A percentile compares a stretch with the other conserved stretches of the same genome.
Evolutionary conservation across 208 protist species (phyloP).

Genomic region (Crithidia mellificae): DNA sequence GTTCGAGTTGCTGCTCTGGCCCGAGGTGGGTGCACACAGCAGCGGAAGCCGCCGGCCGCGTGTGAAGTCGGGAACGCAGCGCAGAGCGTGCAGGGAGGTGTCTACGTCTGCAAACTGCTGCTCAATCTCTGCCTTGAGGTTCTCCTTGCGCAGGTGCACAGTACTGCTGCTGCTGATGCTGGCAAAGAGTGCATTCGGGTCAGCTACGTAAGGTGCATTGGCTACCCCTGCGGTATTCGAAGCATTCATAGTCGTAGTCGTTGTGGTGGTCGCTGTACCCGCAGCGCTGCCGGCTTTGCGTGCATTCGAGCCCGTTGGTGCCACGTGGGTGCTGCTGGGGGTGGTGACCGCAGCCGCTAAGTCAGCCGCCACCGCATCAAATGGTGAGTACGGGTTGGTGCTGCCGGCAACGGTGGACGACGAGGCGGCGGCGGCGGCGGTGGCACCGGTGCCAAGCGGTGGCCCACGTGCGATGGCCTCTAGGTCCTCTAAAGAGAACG

Average conservation of each 20-base stretch:
- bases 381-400: not conserved
- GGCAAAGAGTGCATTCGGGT: not conserved
- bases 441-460: not conserved
- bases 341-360: constrained; percentile 4
- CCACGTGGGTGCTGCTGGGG: not conserved
- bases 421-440: not conserved
- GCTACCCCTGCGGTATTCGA: too few relatives aligned
- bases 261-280: not conserved
- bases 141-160: constrained; percentile 13
- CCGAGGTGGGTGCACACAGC: not conserved
- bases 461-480: constrained; percentile 22
- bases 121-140: constrained; percentile 19
- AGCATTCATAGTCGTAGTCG: not conserved
- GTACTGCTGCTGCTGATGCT: not conserved
- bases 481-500: constrained; percentile 54
- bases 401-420: not conserved
- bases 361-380: constrained; percentile 15
- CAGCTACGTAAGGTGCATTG: not conserved
- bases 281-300: constrained; percentile 4
- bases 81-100: constrained; percentile 30
- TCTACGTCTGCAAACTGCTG: constrained; percentile 25
- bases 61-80: constrained; percentile 26
- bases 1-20: not conserved
- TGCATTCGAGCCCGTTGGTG: not conserved
- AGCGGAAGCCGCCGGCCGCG: constrained; percentile 4